Conservation (phyloP, 495 filamentous ascomycete genomes). For the Aspergillus baeticus region DNA sequence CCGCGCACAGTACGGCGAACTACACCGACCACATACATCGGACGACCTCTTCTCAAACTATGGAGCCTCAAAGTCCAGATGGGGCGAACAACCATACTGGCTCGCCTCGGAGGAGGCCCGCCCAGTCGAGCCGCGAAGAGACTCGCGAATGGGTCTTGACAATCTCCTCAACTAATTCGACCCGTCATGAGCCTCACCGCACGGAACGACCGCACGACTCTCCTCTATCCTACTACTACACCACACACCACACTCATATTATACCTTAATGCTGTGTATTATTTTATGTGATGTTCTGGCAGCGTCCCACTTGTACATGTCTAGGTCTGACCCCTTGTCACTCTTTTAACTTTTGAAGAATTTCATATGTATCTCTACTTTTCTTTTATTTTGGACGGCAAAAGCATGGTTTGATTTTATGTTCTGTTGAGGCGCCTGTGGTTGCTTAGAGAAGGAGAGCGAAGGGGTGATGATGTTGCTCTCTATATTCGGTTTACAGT, state of each 20-base stretch:
- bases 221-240: not conserved
- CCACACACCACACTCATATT: not conserved
- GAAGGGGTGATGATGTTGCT: too few relatives aligned
- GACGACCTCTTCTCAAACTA: slow-evolving; percentile 31
- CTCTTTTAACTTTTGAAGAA: slow-evolving; percentile 13
- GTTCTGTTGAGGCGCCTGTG: not conserved
- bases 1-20: slow-evolving; percentile 33
- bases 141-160: slow-evolving; percentile 46
- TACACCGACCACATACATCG: slow-evolving; percentile 26
- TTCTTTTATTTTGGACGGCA: slow-evolving; percentile 4
- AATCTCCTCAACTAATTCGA: slow-evolving; percentile 42
- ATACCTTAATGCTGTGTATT: slow-evolving; percentile 19
- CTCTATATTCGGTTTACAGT: too few relatives aligned
- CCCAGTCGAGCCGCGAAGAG: slow-evolving; percentile 29
- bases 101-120: slow-evolving; percentile 9
- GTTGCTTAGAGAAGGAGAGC: not conserved
- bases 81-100: slow-evolving; percentile 37
- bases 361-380: slow-evolving; percentile 35
- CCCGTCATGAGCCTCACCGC: not conserved
- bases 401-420: slow-evolving; percentile 2
- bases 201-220: slow-evolving; percentile 26
- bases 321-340: slow-evolving; percentile 18
- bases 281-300: slow-evolving; percentile 21
- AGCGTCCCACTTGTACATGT: slow-evolving; percentile 33
- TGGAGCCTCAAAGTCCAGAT: slow-evolving; percentile 33